These are phyloP conservation scores for Keithomyces neogunnii DNA, from an alignment of 2,329 filamentous ascomycete species.

Conservation along the genomic window DNA sequence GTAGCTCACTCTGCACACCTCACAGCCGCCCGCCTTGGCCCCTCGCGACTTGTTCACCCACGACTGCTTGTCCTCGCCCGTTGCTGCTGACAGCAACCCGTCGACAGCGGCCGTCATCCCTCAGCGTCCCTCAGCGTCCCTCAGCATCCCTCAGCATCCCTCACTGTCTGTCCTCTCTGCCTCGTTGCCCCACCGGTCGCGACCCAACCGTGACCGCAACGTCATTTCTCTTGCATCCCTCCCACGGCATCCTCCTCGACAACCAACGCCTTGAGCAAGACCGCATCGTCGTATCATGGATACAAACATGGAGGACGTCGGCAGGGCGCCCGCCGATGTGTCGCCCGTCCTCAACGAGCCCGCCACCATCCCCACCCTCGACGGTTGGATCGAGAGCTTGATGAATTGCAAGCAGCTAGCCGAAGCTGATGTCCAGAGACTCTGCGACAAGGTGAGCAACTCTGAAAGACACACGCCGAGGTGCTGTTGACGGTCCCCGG, in stretches of 20 bases:
- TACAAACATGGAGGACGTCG: constrained; percentile 98
- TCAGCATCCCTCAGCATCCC: background rate
- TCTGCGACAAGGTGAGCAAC: constrained; percentile 85
- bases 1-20: background rate
- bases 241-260: constrained; percentile 9
- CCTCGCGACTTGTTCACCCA: background rate
- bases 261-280: constrained; percentile 12
- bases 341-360: constrained; percentile 68
- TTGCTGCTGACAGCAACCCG: background rate
- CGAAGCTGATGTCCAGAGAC: constrained; percentile 87
- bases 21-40: background rate
- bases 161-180: constrained; percentile 2
- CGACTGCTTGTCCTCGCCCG: background rate
- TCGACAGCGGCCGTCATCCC: too few relatives aligned
- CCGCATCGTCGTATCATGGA: constrained; percentile 54
- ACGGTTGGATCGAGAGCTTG: constrained; percentile 97
- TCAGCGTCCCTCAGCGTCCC: background rate
- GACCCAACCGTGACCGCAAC: constrained; percentile 18
- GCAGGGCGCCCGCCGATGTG: constrained; percentile 73
- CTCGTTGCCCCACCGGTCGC: constrained; percentile 12
- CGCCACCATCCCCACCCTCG: constrained; percentile 82
- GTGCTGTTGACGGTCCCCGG: constrained; percentile 2
- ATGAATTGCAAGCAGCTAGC: constrained; percentile 98
- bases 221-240: constrained; percentile 18
- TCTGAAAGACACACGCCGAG: constrained; percentile 8